These are phyloP conservation scores for Paecilomyces sp. DNA, from an alignment of 2,329 filamentous ascomycete genomes.

Conservation along the genomic window DNA sequence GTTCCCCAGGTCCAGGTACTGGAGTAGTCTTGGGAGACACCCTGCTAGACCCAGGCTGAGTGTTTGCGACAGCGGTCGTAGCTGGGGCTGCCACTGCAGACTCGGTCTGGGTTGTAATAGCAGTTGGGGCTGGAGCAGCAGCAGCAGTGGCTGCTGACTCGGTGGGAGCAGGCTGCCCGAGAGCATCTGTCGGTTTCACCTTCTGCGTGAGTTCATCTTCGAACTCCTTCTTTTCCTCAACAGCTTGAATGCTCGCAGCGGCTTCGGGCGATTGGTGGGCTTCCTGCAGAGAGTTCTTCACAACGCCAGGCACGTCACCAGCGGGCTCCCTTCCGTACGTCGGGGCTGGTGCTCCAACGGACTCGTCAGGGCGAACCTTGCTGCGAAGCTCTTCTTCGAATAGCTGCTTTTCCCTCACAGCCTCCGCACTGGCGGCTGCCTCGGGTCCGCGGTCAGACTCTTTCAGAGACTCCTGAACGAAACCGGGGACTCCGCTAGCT, in stretches of 20 bases:
- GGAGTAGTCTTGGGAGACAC: slow-evolving; percentile 13
- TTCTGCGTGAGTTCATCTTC: slow-evolving; percentile 65
- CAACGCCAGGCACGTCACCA: slow-evolving; percentile 41
- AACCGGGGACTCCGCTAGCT: slow-evolving; percentile 50
- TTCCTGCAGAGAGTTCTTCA: slow-evolving; percentile 29
- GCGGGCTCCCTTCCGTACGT: slow-evolving; percentile 50
- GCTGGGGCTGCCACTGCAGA: slow-evolving; percentile 2
- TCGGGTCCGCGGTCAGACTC: slow-evolving; percentile 55
- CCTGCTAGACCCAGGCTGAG: slow-evolving; percentile 6
- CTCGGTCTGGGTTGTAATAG: slow-evolving; percentile 4
- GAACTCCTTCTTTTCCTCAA: slow-evolving; percentile 62
- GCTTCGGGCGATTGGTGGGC: slow-evolving; percentile 60
- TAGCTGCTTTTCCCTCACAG: slow-evolving; percentile 62
- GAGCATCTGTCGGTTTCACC: slow-evolving; percentile 14
- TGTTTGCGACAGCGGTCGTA: background rate
- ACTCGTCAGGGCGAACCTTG: slow-evolving; percentile 32
- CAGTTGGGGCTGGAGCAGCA: slow-evolving; percentile 26
- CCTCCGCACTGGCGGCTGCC: slow-evolving; percentile 57
- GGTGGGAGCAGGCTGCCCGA: slow-evolving; percentile 23
- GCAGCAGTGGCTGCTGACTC: slow-evolving; percentile 30
- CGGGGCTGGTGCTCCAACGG: slow-evolving; percentile 23
- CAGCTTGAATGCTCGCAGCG: slow-evolving; percentile 56
- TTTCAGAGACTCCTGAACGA: slow-evolving; percentile 30
- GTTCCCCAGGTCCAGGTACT: slow-evolving; percentile 6
- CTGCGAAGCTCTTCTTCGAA: slow-evolving; percentile 64